These are phyloP conservation scores for Parmelia sp. DNA, from an alignment of 495 filamentous ascomycete species.

Conservation along the genomic window DNA sequence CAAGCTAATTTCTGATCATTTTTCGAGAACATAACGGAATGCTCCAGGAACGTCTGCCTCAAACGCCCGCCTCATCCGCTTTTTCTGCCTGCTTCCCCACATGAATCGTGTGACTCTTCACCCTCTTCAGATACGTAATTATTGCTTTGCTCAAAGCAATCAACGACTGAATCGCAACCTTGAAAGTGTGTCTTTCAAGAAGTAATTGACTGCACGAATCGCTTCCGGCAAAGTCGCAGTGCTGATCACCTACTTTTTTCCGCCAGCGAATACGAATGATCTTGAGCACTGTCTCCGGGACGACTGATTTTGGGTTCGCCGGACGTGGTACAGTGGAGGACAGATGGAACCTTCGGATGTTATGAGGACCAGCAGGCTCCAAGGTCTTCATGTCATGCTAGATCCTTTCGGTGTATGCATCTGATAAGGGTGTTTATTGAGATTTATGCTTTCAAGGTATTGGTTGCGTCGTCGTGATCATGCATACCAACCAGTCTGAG, in stretches of 20 bases:
- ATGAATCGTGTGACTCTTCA: conserved; percentile 43
- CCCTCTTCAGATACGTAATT: conserved; percentile 51
- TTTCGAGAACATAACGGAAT: background rate
- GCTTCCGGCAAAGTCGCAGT: conserved; percentile 33
- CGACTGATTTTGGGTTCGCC: conserved; percentile 54
- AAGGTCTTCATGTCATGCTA: background rate
- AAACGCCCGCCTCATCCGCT: conserved; percentile 43
- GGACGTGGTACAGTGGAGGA: conserved; percentile 11
- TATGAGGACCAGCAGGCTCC: background rate
- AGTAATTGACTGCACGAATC: conserved; percentile 45
- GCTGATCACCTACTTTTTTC: conserved; percentile 39
- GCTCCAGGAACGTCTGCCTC: conserved; percentile 32
- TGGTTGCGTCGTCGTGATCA: background rate
- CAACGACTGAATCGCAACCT: background rate
- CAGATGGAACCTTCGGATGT: background rate
- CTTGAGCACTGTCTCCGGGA: conserved; percentile 56
- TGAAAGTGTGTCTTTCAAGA: background rate
- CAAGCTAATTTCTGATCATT: background rate
- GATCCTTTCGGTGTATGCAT: background rate
- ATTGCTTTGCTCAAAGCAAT: conserved; percentile 20
- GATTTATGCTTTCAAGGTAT: background rate
- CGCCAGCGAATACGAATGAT: conserved; percentile 50
- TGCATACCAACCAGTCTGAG: background rate
- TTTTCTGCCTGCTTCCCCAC: conserved; percentile 40
- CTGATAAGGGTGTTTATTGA: background rate